Evolutionary conservation across 352 stramenopile genomes (phyloP), one percentile per base, ranked within the genome.

Genomic region (Phytophthora hybrid): DNA sequence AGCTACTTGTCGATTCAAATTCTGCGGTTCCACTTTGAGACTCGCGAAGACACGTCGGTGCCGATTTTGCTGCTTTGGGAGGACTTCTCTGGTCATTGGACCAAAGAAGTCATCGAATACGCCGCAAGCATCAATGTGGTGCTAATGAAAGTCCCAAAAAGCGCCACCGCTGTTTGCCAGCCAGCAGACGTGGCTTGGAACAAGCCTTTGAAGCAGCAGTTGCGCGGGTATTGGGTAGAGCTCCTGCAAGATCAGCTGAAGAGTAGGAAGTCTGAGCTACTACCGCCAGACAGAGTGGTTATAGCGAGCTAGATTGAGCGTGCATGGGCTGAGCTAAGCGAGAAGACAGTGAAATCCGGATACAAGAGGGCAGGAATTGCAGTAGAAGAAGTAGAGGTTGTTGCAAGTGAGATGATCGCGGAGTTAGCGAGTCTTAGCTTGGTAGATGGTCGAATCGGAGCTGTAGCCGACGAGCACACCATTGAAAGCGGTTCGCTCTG

Each of bases 1-100:
- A 39, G 55, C n/a, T 61, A 51, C 49, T 31, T 61, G 18, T 61
- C 55, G n/a, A 61, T 61, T 49, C n/a, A 61, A 49, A 51, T 61
- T 61, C 32, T 61, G 5, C 55, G 32, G 32, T 61, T 61, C 49
- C 32, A 61, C 18, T 61, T 61, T 47, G 18, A 61, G 13, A 34
- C 31, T 7, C 29, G 18, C 18, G 32, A 61, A 31, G 32, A 61
- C n/a, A 7, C 41, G 41, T 19, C 23, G 26, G 53, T 44, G 53
- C 53, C 29, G 53, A 59, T 44, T 3, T 59, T 59, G 29, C 53
- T 59, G 53, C 53, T 59, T 37, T 59, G 18, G 16, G 26, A 59
- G 44, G 53, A 59, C 53, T 60, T 44, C 41, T 49, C 41, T 49
- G 41, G 41, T 49, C 41, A 49, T 49, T 49, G 41, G 47, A 54